Evolutionary conservation across 2,329 filamentous ascomycete genomes (phyloP), one percentile per base, ranked within the genome.

Genomic region (Fusarium tricinctum): DNA sequence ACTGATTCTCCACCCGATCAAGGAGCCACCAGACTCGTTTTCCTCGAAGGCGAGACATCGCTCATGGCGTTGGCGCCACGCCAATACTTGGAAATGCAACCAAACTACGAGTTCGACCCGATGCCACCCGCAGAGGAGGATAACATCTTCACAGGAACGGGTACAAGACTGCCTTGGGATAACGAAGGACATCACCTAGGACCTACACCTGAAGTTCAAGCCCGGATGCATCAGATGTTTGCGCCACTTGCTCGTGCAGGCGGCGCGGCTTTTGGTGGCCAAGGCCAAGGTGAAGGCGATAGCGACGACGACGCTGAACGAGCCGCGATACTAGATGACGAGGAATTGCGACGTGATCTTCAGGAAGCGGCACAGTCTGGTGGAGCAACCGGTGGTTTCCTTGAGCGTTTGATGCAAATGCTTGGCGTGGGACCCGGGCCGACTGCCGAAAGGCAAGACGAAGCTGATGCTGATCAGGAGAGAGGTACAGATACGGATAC

Each of bases 31-130:
- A 86, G 94, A 43, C 92, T 97, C 75, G 87, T 93, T 22, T 90
- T 94, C 60, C 85, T 97, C 10, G 91, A 93, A 30, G 92, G 94
- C 69, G 88, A 90, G 5, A 91, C 90, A 1, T 81, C 84, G 2
- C 84, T 97, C 22, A 91, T 95, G 71, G 85, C 87, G 0, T 82
- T 91, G 39, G 84, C 96, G 8, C 92, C 94, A 1, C 83, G 84
- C 2, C 79, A 81, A 10, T 85, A 93, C 71, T 88, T 93, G 13
- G 83, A 86, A 19, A 82, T 84, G 33, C 83, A 89, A 46, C 89
- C 90, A 4, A 94, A 88, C 71, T 89, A 91, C 66, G 88, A 92
- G 19, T 96, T 93, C 22, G 94, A 97, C 75, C 93, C 93, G 2
- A 81, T 97, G 15, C 93, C 94, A 20, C 94, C 94, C 3, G 78